A percentile compares a stretch with the other conserved stretches of the same genome.
phyloP scores from a whole-genome alignment of 805 yeast genomes.

The Lipomyces spencermartinsiae region DNA sequence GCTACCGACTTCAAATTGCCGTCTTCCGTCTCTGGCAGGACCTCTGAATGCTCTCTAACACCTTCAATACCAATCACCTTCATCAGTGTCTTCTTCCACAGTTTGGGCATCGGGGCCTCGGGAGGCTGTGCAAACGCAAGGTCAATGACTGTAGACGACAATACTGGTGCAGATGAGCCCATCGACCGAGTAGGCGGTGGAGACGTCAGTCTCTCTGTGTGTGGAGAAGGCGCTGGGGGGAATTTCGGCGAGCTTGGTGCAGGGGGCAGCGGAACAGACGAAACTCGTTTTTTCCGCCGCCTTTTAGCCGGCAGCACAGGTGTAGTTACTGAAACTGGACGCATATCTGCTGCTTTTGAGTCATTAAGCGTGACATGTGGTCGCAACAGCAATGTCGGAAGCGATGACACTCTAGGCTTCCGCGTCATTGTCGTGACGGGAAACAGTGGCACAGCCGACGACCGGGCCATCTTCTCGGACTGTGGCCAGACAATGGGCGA shows the following conservation, averaged over 20 bases:
- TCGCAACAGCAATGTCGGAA: not conserved
- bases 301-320: not conserved
- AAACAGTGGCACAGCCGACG: not conserved
- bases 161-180: not conserved
- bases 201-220: not conserved
- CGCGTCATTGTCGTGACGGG: not conserved
- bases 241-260: not conserved
- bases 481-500: not conserved
- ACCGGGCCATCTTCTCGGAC: not conserved
- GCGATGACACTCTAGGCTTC: not conserved
- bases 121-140: constrained; percentile 4
- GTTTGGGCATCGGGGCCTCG: constrained; percentile 1
- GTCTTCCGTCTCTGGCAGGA: not conserved
- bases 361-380: not conserved
- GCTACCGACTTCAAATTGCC: not conserved
- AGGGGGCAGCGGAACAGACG: not conserved
- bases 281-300: not conserved
- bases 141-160: not conserved
- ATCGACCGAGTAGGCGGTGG: not conserved
- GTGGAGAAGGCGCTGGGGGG: not conserved
- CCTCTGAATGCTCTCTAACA: not conserved
- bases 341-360: not conserved
- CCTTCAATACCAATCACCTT: constrained; percentile 20
- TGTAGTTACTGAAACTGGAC: not conserved
- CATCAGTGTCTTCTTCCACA: constrained; percentile 20